Evolutionary conservation across 441 rosid genomes (phyloP).

Genomic region (Biscutella laevigata): DNA sequence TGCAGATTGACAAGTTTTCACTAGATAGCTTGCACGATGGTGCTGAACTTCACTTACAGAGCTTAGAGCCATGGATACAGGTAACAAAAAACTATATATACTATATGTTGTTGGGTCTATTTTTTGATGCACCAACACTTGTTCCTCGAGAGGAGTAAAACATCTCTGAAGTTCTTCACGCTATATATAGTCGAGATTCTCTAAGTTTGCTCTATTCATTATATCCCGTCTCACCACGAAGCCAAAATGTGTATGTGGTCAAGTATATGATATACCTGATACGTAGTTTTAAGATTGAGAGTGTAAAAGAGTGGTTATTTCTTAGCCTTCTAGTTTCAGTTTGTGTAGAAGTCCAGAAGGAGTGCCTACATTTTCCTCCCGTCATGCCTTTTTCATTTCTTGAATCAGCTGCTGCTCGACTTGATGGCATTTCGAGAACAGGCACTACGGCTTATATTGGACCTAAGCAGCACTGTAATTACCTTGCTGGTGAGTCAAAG

Average conservation of each 20-base stretch:
- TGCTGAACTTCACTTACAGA: slow-evolving; percentile 86
- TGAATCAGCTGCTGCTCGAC: slow-evolving; percentile 87
- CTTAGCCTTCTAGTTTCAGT: neutral
- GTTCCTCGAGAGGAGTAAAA: slow-evolving; percentile 1
- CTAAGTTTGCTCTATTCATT: neutral
- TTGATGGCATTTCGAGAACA: slow-evolving; percentile 97
- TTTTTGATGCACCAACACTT: slow-evolving; percentile 1
- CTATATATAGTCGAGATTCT: slow-evolving; percentile 13
- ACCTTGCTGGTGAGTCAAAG: slow-evolving; percentile 81
- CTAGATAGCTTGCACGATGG: slow-evolving; percentile 80
- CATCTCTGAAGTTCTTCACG: neutral
- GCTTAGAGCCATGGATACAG: slow-evolving; percentile 98
- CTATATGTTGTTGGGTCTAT: neutral
- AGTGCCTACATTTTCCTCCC: neutral
- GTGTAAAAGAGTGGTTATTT: neutral
- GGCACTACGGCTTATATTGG: slow-evolving; percentile 91
- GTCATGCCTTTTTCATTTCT: slow-evolving; percentile 27
- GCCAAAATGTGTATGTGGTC: neutral
- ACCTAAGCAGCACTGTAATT: slow-evolving; percentile 94
- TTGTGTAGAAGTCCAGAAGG: neutral
- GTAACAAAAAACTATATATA: slow-evolving; percentile 26
- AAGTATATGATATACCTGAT: neutral
- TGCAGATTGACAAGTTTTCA: slow-evolving; percentile 84
- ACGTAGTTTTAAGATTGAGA: neutral
- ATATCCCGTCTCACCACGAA: neutral